phyloP scores from a whole-genome alignment of 2,329 filamentous ascomycete species.

The Cercospora zeae-maydis region DNA sequence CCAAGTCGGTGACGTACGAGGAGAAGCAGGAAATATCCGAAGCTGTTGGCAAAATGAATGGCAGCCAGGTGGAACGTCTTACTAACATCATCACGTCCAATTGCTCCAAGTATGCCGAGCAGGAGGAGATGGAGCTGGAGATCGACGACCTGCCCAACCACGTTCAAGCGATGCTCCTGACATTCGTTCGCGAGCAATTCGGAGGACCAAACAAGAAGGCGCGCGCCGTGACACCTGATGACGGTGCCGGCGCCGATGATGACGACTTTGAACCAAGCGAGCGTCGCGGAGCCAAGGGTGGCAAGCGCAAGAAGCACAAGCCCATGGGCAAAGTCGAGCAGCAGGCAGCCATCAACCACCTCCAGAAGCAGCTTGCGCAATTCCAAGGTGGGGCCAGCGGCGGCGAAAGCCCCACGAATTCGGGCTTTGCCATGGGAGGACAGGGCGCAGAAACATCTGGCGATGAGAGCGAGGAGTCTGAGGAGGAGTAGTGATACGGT shows the following conservation, averaged over 20 bases:
- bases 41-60: slow-evolving; percentile 59
- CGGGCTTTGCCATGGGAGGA: slow-evolving; percentile 19
- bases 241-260: slow-evolving; percentile 40
- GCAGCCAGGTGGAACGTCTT: slow-evolving; percentile 71
- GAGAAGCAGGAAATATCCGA: slow-evolving; percentile 87
- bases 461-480: slow-evolving; percentile 37
- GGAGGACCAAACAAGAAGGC: slow-evolving; percentile 30
- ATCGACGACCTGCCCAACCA: slow-evolving; percentile 57
- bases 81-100: slow-evolving; percentile 89
- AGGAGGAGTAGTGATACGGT: slow-evolving; percentile 32
- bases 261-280: slow-evolving; percentile 48
- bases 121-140: slow-evolving; percentile 63
- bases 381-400: slow-evolving; percentile 29
- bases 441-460: slow-evolving; percentile 29
- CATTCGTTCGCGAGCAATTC: slow-evolving; percentile 50
- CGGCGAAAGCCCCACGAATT: slow-evolving; percentile 24
- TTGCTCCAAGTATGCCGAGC: slow-evolving; percentile 61
- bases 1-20: slow-evolving; percentile 64
- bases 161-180: slow-evolving; percentile 54
- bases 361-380: slow-evolving; percentile 55
- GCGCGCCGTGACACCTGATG: slow-evolving; percentile 31
- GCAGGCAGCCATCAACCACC: slow-evolving; percentile 62
- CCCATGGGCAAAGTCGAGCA: slow-evolving; percentile 72
- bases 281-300: slow-evolving; percentile 20
- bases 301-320: slow-evolving; percentile 69